phyloP scores from a whole-genome alignment of 345 rosid species.

The Camelina hispida region DNA sequence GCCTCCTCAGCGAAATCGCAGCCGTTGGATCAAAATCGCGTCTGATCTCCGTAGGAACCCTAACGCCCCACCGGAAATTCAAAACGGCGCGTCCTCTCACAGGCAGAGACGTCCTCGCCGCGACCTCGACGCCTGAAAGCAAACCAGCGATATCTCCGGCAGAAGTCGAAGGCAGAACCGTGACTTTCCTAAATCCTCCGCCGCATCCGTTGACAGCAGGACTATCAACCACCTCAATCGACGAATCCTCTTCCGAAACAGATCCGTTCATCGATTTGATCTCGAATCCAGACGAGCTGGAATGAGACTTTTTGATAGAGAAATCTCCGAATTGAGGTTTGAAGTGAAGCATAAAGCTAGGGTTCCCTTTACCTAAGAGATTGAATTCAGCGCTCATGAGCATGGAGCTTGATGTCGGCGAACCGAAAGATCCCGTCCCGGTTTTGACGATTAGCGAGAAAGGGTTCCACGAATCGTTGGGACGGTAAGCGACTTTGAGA shows the following conservation, averaged over 20 bases:
- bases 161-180: conserved; percentile 45
- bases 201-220: conserved; percentile 46
- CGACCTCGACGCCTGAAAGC: conserved; percentile 68
- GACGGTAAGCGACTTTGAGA: conserved; percentile 85
- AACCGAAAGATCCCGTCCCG: conserved; percentile 86
- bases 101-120: conserved; percentile 78
- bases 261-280: conserved; percentile 38
- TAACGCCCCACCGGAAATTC: conserved; percentile 90
- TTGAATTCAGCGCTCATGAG: conserved; percentile 92
- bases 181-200: conserved; percentile 50
- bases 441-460: conserved; percentile 85
- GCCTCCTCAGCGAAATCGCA: conserved; percentile 59
- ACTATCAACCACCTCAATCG: conserved; percentile 66
- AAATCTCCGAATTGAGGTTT: conserved; percentile 91
- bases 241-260: conserved; percentile 57
- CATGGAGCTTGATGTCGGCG: conserved; percentile 75
- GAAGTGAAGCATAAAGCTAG: conserved; percentile 91
- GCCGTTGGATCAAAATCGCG: conserved; percentile 47
- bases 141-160: conserved; percentile 51
- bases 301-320: conserved; percentile 79
- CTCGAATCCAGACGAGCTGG: conserved; percentile 56
- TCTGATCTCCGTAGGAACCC: conserved; percentile 74
- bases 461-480: conserved; percentile 83
- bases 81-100: conserved; percentile 65
- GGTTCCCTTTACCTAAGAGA: conserved; percentile 66